Conservation (phyloP, 2,329 filamentous ascomycete genomes). For the Fonsecaea monophora region DNA sequence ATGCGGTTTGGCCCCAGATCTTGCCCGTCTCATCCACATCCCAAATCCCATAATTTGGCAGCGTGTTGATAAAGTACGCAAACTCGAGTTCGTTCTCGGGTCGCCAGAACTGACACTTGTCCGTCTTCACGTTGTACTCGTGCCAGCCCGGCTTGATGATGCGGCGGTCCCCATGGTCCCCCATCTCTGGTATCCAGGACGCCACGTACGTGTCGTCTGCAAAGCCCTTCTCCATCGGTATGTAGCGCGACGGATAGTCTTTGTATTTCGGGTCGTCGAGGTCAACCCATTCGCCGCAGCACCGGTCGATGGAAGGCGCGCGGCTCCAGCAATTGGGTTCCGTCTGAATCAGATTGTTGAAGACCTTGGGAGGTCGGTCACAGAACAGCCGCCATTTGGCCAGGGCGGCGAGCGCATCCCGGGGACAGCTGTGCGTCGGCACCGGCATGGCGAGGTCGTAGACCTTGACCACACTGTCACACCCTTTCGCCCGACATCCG, state of each 20-base stretch:
- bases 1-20: background rate
- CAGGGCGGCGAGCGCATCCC: constrained; percentile 17
- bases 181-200: background rate
- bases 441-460: constrained; percentile 10
- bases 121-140: constrained; percentile 13
- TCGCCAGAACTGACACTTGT: constrained; percentile 6
- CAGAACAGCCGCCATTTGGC: constrained; percentile 18
- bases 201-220: background rate
- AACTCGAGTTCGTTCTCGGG: constrained; percentile 13
- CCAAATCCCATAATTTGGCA: background rate
- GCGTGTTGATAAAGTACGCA: constrained; percentile 12
- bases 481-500: constrained; percentile 3
- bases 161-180: background rate
- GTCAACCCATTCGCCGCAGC: constrained; percentile 9
- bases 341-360: background rate
- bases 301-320: constrained; percentile 3
- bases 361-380: background rate
- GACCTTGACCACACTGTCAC: constrained; percentile 3
- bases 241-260: background rate
- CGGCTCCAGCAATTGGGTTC: constrained; percentile 11
- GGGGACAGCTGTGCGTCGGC: constrained; percentile 14
- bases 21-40: constrained; percentile 15
- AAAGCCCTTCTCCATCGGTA: background rate
- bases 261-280: background rate
- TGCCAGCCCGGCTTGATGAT: constrained; percentile 11